These are phyloP conservation scores for Puccinia coronata DNA, from an alignment of 1,284 basidiomycete genomes.

Conservation along the genomic window DNA sequence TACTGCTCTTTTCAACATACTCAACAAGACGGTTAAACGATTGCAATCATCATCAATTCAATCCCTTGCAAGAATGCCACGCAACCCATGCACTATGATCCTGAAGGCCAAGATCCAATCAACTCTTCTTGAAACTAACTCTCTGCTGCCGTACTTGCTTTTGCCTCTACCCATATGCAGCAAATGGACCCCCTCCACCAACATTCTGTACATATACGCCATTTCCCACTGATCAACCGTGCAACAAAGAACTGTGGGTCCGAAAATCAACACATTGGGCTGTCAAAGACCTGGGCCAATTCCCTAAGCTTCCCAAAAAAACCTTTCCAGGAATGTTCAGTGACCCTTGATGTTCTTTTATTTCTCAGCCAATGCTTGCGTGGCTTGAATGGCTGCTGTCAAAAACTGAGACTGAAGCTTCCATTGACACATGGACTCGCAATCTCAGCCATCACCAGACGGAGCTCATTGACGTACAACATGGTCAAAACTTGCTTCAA, in stretches of 20 bases:
- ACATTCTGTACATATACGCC: not conserved
- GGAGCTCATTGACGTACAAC: too few species aligned
- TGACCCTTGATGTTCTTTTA: too few species aligned
- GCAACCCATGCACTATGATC: not conserved
- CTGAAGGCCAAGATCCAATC: not conserved
- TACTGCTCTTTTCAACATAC: not conserved
- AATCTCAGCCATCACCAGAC: too few species aligned
- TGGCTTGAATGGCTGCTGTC: too few species aligned
- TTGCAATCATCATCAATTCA: not conserved
- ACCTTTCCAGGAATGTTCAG: not conserved
- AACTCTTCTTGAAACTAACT: not conserved
- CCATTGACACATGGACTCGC: too few species aligned
- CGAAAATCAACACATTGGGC: not conserved
- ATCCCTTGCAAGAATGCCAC: not conserved
- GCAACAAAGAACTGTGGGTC: not conserved
- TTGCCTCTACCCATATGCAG: not conserved
- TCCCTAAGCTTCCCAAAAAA: not conserved
- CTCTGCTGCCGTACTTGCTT: conserved; percentile 25
- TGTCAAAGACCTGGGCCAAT: conserved; percentile 10
- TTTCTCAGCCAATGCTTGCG: too few species aligned
- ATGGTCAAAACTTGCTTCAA: too few species aligned
- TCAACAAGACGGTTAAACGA: not conserved
- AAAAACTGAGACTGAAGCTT: too few species aligned
- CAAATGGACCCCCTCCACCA: not conserved
- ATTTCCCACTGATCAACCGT: not conserved